phyloP scores from a whole-genome alignment of 352 stramenopile species.

The Phytophthora pistaciae region DNA sequence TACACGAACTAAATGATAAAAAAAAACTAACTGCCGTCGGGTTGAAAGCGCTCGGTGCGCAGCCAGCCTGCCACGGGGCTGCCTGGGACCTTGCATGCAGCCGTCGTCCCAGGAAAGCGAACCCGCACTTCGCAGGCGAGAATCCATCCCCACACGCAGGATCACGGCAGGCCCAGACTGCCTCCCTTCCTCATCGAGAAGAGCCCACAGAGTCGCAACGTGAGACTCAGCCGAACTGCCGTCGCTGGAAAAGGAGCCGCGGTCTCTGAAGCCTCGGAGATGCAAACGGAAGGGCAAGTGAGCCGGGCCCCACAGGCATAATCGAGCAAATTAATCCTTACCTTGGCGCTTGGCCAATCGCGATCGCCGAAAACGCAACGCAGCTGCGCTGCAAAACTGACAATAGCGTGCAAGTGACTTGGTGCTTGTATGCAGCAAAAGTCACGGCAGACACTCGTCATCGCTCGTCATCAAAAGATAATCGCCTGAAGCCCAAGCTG shows the following conservation, averaged over 20 bases:
- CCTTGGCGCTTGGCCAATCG: background rate
- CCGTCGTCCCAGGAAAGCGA: slow-evolving; percentile 1
- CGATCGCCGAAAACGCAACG: slow-evolving; percentile 11
- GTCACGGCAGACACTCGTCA: background rate
- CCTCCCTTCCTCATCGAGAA: background rate
- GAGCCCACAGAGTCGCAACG: background rate
- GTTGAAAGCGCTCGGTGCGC: background rate
- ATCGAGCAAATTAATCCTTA: slow-evolving; percentile 5
- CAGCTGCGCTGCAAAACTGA: slow-evolving; percentile 9
- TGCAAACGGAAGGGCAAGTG: background rate
- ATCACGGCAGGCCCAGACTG: background rate
- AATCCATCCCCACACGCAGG: background rate
- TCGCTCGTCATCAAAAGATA: background rate
- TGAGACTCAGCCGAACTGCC: background rate
- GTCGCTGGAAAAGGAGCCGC: background rate
- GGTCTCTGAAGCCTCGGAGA: background rate
- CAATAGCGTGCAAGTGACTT: slow-evolving; percentile 1
- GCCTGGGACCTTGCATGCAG: background rate
- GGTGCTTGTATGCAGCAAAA: background rate
- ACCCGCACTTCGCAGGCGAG: slow-evolving; percentile 9
- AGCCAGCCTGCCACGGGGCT: background rate
- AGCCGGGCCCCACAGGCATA: background rate
- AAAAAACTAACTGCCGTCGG: slow-evolving; percentile 5
- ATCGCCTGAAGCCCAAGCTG: background rate
- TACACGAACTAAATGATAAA: slow-evolving; percentile 11